A percentile compares a stretch with the other conserved stretches of the same genome.
These are phyloP conservation scores for Penicillium sp. DNA, from an alignment of 2,329 filamentous ascomycete genomes.

Conservation along the genomic window DNA sequence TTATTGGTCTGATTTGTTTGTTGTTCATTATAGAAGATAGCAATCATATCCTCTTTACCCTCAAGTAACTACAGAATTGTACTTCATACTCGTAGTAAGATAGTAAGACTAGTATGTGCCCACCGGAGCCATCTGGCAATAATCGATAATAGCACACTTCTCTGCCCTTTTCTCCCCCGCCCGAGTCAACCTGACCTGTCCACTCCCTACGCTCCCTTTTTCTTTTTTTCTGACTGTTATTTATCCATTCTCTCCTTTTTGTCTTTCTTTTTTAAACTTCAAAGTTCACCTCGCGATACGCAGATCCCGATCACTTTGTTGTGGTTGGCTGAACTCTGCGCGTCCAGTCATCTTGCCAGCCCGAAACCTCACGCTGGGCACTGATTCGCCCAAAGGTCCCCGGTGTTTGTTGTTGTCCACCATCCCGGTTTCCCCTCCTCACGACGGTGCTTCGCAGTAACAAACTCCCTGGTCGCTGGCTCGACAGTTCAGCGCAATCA, in stretches of 20 bases:
- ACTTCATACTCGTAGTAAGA: too few species aligned
- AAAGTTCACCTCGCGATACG: background rate
- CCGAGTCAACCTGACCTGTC: constrained; percentile 30
- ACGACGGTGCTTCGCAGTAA: constrained; percentile 18
- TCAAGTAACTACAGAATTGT: too few species aligned
- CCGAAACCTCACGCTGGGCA: constrained; percentile 6
- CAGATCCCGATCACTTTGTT: constrained; percentile 17
- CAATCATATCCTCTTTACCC: too few species aligned
- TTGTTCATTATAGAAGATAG: too few species aligned
- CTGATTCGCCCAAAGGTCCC: constrained; percentile 17
- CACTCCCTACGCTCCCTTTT: constrained; percentile 23
- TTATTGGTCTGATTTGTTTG: too few species aligned
- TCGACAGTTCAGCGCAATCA: constrained; percentile 14
- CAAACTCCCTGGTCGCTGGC: constrained; percentile 32
- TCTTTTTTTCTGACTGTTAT: constrained; percentile 10
- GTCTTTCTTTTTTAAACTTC: constrained; percentile 10
- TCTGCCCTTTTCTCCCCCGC: constrained; percentile 36
- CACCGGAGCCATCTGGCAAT: constrained; percentile 22
- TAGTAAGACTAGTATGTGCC: background rate
- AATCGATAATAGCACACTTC: constrained; percentile 9
- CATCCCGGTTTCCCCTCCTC: constrained; percentile 12
- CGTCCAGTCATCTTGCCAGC: constrained; percentile 16
- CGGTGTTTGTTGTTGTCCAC: constrained; percentile 18
- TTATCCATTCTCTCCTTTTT: constrained; percentile 14
- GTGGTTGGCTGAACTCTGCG: constrained; percentile 15